Conservation (phyloP, 106 monocot species). For the Allium fistulosum region DNA sequence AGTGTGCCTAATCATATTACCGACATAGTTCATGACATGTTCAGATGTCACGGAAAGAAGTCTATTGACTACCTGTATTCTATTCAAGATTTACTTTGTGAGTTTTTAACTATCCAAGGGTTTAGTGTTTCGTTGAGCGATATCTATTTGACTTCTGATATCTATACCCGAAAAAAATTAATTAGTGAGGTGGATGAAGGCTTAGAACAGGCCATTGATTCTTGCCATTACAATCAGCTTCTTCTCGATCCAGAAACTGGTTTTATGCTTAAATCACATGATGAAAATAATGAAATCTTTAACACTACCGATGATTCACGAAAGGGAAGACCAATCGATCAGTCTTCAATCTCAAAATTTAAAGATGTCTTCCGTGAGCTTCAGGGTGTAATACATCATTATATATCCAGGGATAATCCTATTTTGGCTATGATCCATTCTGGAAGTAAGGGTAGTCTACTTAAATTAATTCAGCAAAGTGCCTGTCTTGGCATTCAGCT, state of each 20-base stretch:
- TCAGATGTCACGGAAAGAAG: slow-evolving; percentile 38
- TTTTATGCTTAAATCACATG: slow-evolving; percentile 14
- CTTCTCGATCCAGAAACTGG: slow-evolving; percentile 30
- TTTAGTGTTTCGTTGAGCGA: slow-evolving; percentile 75
- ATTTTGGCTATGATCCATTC: slow-evolving; percentile 72
- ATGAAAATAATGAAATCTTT: slow-evolving; percentile 17
- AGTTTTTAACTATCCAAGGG: slow-evolving; percentile 69
- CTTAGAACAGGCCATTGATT: slow-evolving; percentile 55
- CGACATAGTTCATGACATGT: slow-evolving; percentile 51
- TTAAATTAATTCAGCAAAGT: slow-evolving; percentile 73
- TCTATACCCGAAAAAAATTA: slow-evolving; percentile 46
- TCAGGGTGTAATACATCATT: slow-evolving; percentile 31
- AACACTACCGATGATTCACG: slow-evolving; percentile 5
- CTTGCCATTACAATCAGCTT: slow-evolving; percentile 25
- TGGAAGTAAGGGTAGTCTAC: slow-evolving; percentile 76
- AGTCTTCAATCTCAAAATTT: slow-evolving; percentile 44
- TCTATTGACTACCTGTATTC: slow-evolving; percentile 54
- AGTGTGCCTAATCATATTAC: slow-evolving; percentile 11
- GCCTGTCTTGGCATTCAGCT: slow-evolving; percentile 74
- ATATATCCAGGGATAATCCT: slow-evolving; percentile 56
- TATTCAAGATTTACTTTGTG: slow-evolving; percentile 64
- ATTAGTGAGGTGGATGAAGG: slow-evolving; percentile 47
- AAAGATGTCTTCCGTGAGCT: slow-evolving; percentile 62
- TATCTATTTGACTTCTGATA: slow-evolving; percentile 62
- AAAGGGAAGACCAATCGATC: slow-evolving; percentile 11